Evolutionary conservation across 192 early-diverging fungal genomes (phyloP).

Genomic region (Coemansia sp.): DNA sequence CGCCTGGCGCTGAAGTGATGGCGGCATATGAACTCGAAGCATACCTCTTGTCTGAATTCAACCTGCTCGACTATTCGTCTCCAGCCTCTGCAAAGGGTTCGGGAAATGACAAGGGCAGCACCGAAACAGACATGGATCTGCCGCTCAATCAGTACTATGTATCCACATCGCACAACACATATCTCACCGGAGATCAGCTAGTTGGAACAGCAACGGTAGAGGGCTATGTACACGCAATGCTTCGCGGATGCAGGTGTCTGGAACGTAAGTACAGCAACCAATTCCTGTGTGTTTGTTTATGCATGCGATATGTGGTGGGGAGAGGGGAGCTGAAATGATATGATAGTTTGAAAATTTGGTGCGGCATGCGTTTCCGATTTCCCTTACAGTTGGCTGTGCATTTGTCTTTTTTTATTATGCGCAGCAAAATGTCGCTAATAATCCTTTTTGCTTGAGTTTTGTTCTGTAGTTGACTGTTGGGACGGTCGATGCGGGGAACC

Average conservation of each 20-base stretch:
- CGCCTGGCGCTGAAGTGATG: conserved; percentile 25
- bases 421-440: conserved; percentile 10
- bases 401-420: neutral
- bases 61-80: conserved; percentile 16
- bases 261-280: conserved; percentile 54
- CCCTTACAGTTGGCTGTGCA: neutral
- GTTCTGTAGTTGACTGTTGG: conserved; percentile 80
- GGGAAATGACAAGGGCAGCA: conserved; percentile 5
- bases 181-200: conserved; percentile 82
- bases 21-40: conserved; percentile 46
- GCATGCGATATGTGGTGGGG: neutral
- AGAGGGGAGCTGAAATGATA: no score
- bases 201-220: conserved; percentile 77
- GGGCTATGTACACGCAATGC: conserved; percentile 82
- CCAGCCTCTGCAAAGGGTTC: neutral
- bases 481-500: conserved; percentile 79
- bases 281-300: neutral
- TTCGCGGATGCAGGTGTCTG: conserved; percentile 86
- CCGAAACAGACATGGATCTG: conserved; percentile 41
- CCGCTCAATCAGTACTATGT: conserved; percentile 82
- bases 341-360: neutral
- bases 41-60: conserved; percentile 41
- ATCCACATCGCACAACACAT: conserved; percentile 89
- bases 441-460: neutral
- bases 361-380: neutral